Evolutionary conservation across 2,329 filamentous ascomycete genomes (phyloP).

Genomic region (Blastomyces percursus): DNA sequence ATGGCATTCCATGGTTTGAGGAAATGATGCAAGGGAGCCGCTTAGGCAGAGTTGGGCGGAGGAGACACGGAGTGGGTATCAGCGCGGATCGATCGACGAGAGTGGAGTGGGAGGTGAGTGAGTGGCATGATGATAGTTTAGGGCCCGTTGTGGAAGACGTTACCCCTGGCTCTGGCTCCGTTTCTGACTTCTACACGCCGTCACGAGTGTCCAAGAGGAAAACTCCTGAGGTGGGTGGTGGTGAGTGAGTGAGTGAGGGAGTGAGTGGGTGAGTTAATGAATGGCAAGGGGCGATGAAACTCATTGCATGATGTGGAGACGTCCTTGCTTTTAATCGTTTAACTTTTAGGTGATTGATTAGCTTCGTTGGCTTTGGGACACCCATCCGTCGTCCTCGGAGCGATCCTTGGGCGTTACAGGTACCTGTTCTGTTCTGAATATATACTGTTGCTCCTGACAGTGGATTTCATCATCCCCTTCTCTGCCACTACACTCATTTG

Average conservation of each 20-base stretch:
- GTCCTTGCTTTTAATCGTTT: neutral
- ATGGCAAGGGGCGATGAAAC: neutral
- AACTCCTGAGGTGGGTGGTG: constrained; percentile 12
- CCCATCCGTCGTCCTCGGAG: neutral
- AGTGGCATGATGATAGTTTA: constrained; percentile 48
- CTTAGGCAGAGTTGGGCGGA: constrained; percentile 56
- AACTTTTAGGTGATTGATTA: neutral
- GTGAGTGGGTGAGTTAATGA: neutral
- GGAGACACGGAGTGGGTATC: constrained; percentile 45
- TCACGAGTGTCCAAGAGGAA: constrained; percentile 12
- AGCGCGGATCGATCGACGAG: constrained; percentile 54
- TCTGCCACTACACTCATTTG: neutral
- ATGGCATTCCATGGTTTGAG: constrained; percentile 78
- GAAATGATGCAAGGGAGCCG: constrained; percentile 64
- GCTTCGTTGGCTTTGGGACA: neutral
- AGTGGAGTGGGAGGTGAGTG: constrained; percentile 75
- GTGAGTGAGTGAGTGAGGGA: neutral
- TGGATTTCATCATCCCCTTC: neutral
- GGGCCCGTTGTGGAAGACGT: constrained; percentile 9
- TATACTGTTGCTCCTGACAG: neutral
- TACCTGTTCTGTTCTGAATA: neutral
- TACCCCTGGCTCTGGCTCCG: neutral
- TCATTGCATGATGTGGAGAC: neutral
- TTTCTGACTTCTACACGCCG: neutral
- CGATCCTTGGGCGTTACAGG: neutral